A percentile compares a stretch with the other conserved stretches of the same genome.
These are phyloP conservation scores for Dothideomycetes sp. DNA, from an alignment of 2,329 filamentous ascomycete genomes.

Conservation along the genomic window DNA sequence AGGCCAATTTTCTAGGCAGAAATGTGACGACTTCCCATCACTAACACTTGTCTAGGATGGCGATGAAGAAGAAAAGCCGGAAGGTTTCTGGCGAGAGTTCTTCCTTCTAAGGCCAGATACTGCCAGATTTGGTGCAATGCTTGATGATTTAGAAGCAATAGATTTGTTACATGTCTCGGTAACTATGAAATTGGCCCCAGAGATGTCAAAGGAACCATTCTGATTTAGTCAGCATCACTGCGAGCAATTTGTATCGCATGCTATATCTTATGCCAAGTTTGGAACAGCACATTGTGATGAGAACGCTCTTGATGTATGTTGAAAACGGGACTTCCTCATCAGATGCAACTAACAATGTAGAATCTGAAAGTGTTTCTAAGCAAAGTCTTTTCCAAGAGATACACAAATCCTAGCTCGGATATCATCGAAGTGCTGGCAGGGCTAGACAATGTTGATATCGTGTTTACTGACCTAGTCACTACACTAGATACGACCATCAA, in stretches of 20 bases:
- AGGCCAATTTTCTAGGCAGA: too few species aligned
- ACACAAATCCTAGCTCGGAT: slow-evolving; percentile 90
- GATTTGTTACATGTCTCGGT: slow-evolving; percentile 69
- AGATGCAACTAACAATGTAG: slow-evolving; percentile 45
- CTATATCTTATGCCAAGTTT: slow-evolving; percentile 59
- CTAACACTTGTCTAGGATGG: slow-evolving; percentile 39
- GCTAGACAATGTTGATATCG: slow-evolving; percentile 73
- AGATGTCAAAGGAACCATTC: not conserved
- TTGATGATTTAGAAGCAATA: slow-evolving; percentile 62
- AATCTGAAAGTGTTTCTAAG: slow-evolving; percentile 84
- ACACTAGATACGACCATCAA: slow-evolving; percentile 75
- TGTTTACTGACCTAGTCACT: slow-evolving; percentile 82
- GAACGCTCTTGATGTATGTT: slow-evolving; percentile 74
- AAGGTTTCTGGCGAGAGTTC: slow-evolving; percentile 94
- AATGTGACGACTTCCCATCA: too few species aligned
- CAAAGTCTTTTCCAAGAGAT: slow-evolving; percentile 75
- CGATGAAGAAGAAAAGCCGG: slow-evolving; percentile 60
- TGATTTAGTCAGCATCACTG: slow-evolving; percentile 47
- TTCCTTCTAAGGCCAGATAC: slow-evolving; percentile 81
- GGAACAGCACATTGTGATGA: slow-evolving; percentile 54
- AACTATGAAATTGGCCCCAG: slow-evolving; percentile 14
- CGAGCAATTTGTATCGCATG: slow-evolving; percentile 66
- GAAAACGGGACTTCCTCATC: not conserved
- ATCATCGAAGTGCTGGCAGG: slow-evolving; percentile 85
- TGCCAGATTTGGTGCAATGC: slow-evolving; percentile 54